These are phyloP conservation scores for Sphagnurus paluster DNA, from an alignment of 1,284 basidiomycete genomes.

Conservation along the genomic window DNA sequence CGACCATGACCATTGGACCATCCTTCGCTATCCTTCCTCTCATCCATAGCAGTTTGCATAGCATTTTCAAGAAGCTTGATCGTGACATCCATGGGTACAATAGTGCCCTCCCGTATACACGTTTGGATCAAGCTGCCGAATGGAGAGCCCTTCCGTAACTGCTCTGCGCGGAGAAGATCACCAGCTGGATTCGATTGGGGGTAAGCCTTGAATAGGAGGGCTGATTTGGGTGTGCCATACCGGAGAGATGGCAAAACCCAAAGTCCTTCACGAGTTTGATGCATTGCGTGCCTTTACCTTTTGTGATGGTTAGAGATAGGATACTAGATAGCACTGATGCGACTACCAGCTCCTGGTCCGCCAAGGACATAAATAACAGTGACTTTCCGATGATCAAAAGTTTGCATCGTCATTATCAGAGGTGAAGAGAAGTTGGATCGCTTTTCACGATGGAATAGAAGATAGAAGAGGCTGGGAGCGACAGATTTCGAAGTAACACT, in stretches of 20 bases:
- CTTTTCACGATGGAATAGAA: constrained; percentile 57
- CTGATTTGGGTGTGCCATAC: constrained; percentile 37
- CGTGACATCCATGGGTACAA: constrained; percentile 97
- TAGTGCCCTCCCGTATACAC: constrained; percentile 90
- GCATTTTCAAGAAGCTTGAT: constrained; percentile 95
- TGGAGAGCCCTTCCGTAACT: constrained; percentile 82
- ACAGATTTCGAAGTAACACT: too few relatives aligned
- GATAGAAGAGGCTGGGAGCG: constrained; percentile 52
- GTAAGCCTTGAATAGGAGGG: constrained; percentile 4
- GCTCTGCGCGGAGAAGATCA: constrained; percentile 94
- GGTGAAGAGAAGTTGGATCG: constrained; percentile 61
- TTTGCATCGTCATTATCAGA: constrained; percentile 47
- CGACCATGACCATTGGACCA: constrained; percentile 80
- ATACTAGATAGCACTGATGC: constrained; percentile 4
- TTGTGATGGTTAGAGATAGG: constrained; percentile 11
- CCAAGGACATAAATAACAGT: constrained; percentile 96
- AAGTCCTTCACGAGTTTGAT: constrained; percentile 85
- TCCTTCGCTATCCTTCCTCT: constrained; percentile 44
- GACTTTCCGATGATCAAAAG: constrained; percentile 77
- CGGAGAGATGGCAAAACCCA: constrained; percentile 93
- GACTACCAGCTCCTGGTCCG: constrained; percentile 88
- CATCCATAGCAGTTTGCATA: constrained; percentile 69
- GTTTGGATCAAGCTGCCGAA: constrained; percentile 88
- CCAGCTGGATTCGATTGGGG: constrained; percentile 61
- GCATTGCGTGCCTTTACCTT: constrained; percentile 98